A percentile compares a stretch with the other conserved stretches of the same genome.
These are phyloP conservation scores for Leersia perrieri DNA, from an alignment of 176 grass and related monocot genomes.

Conservation along the genomic window DNA sequence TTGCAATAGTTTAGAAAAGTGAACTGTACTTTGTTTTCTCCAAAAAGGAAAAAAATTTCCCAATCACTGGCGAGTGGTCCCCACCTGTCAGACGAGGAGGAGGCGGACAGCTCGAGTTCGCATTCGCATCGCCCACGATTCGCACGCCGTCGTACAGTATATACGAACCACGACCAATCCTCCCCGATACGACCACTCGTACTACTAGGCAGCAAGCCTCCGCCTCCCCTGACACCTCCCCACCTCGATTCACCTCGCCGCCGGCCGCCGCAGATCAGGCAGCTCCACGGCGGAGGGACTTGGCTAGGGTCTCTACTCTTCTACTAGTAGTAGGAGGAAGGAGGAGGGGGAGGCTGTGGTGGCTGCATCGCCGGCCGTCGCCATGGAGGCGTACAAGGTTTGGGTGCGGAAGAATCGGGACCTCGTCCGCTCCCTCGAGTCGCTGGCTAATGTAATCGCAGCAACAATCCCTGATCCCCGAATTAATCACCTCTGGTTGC, in stretches of 20 bases:
- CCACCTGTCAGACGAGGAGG: background rate
- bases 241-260: slow-evolving; percentile 19
- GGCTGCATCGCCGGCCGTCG: background rate
- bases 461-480: background rate
- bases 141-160: too few relatives aligned
- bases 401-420: slow-evolving; percentile 89
- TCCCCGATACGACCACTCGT: background rate
- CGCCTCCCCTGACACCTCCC: background rate
- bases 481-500: background rate
- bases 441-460: slow-evolving; percentile 75
- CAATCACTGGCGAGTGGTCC: background rate
- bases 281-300: too few relatives aligned
- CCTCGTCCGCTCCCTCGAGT: slow-evolving; percentile 91
- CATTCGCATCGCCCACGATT: too few relatives aligned
- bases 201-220: background rate
- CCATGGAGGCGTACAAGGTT: slow-evolving; percentile 92
- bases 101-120: too few relatives aligned
- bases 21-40: too few relatives aligned
- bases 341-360: background rate
- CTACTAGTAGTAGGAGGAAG: too few relatives aligned
- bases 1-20: too few relatives aligned
- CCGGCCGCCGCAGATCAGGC: slow-evolving; percentile 3
- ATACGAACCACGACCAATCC: background rate
- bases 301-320: too few relatives aligned
- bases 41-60: background rate